A percentile compares a stretch with the other conserved stretches of the same genome.
Conservation (phyloP, 2,329 filamentous ascomycete species). For the Diaporthe vaccinii region DNA sequence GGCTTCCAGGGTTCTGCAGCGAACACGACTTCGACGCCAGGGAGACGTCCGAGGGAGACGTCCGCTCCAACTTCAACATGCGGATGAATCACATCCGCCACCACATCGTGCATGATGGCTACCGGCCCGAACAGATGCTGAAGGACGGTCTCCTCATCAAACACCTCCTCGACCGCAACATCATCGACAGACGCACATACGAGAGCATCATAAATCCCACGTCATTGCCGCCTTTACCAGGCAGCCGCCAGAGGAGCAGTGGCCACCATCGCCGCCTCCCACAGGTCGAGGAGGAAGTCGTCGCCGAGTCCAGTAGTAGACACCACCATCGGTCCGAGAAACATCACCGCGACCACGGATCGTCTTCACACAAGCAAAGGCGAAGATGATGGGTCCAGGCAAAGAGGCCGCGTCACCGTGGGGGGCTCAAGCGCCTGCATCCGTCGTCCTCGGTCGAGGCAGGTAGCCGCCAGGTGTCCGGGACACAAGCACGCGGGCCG, state of each 20-base stretch:
- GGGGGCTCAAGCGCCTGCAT: neutral
- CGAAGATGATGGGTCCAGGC: neutral
- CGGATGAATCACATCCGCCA: conserved; percentile 65
- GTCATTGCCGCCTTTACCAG: neutral
- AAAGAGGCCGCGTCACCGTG: neutral
- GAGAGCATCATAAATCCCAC: neutral
- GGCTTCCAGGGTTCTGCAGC: conserved; percentile 59
- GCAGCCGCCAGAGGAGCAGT: neutral
- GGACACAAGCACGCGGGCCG: conserved; percentile 13
- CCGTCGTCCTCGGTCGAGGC: neutral
- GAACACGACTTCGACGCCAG: conserved; percentile 48
- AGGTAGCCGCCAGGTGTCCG: neutral
- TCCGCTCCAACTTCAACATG: conserved; percentile 48
- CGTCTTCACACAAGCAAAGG: neutral
- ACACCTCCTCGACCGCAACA: conserved; percentile 49
- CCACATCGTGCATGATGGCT: conserved; percentile 55
- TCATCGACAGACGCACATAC: conserved; percentile 46
- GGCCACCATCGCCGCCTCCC: neutral
- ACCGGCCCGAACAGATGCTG: conserved; percentile 45
- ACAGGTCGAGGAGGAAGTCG: conserved; percentile 26
- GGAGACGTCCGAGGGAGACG: conserved; percentile 25
- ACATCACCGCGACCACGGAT: neutral
- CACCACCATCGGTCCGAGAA: neutral
- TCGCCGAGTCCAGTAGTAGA: conserved; percentile 3
- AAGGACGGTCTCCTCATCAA: conserved; percentile 58